Base-by-base conservation (phyloP, 1,139 yeast species). In the Yamadazyma spencermartinsiae region DNA sequence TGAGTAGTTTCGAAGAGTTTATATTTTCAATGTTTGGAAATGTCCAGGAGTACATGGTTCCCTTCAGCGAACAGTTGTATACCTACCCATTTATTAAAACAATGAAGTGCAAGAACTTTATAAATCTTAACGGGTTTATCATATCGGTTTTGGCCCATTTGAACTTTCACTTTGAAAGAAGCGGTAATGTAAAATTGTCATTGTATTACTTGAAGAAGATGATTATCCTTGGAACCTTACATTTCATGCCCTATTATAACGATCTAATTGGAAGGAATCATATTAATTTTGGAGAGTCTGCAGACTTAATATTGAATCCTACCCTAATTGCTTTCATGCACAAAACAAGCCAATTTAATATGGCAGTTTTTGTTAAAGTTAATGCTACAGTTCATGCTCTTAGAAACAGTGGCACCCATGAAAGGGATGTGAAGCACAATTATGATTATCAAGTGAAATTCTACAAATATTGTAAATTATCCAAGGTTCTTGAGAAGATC, bases 251-350 rank as follows among this genome's bases (percentile, higher is more conserved):
- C 3, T 54, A 51, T n/a, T 51, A 56, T 33, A 48, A 52, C 38
- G 56, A 57, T 12, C 50, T 71, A 30, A 51, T 68, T 33, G 41
- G 43, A 31, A 57, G 60, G 33, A 63, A 61, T 42, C 50, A 54
- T 23, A 41, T 47, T 3, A 57, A 62, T 40, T 68, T 70, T 46
- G 74, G 69, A 3, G 58, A 56, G 10, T 54, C 54, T 4, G 58
- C 74, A 0, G 73, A 68, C 46, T 50, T 68, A 36, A 53, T 69
- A 9, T 45, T 70, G 38, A 69, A 60, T 40, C 74, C 74, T 2
- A 38, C 56, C 2, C 32, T 66, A 3, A 58, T 63, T 36, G 41
- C 51, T 8, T 42, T 61, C 43, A 53, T 64, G 29, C 74, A 68
- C 39, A 63, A 59, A 40, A 45, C 55, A 2, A 54, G 55, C 26